Percentiles rank a stretch among this genome's conserved stretches.
Conservation (phyloP, 352 stramenopile species). For the Elongisporangium undulatum region DNA sequence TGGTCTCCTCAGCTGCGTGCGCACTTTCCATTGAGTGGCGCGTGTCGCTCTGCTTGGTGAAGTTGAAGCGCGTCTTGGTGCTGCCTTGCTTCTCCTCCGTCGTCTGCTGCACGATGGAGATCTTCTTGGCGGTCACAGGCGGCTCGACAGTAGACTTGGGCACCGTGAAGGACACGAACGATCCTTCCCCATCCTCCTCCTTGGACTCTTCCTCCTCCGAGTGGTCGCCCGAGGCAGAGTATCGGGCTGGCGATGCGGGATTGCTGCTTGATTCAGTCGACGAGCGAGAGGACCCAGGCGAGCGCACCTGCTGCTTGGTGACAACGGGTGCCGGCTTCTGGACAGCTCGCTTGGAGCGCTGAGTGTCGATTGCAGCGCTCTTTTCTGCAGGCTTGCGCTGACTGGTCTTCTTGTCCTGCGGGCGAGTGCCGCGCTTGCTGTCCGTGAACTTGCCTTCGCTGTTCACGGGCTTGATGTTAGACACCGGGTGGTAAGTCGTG, state of each 20-base stretch:
- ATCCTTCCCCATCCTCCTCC: conserved; percentile 16
- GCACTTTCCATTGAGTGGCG: conserved; percentile 22
- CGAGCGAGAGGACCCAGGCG: conserved; percentile 17
- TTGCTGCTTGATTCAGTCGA: conserved; percentile 20
- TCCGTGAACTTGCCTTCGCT: conserved; percentile 62
- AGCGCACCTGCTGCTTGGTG: conserved; percentile 14
- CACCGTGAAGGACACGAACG: conserved; percentile 23
- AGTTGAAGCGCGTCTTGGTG: conserved; percentile 26
- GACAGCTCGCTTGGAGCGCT: conserved; percentile 1
- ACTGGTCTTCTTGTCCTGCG: conserved; percentile 9
- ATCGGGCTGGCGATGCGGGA: conserved; percentile 16
- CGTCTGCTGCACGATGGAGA: conserved; percentile 4
- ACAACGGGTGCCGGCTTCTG: conserved; percentile 6
- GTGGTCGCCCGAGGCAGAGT: conserved; percentile 12
- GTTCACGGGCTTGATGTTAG: conserved; percentile 45
- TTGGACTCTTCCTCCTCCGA: conserved; percentile 21
- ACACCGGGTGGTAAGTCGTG: conserved; percentile 48
- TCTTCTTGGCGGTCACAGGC: conserved; percentile 13
- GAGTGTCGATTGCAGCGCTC: neutral
- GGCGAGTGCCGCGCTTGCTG: conserved; percentile 7
- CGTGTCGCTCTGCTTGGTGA: conserved; percentile 25
- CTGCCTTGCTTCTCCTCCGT: conserved; percentile 22
- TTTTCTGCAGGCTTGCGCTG: conserved; percentile 3
- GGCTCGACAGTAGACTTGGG: conserved; percentile 19
- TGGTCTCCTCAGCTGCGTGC: conserved; percentile 24